These are phyloP conservation scores for Alternaria sp. DNA, from an alignment of 2,329 filamentous ascomycete genomes.

Conservation along the genomic window DNA sequence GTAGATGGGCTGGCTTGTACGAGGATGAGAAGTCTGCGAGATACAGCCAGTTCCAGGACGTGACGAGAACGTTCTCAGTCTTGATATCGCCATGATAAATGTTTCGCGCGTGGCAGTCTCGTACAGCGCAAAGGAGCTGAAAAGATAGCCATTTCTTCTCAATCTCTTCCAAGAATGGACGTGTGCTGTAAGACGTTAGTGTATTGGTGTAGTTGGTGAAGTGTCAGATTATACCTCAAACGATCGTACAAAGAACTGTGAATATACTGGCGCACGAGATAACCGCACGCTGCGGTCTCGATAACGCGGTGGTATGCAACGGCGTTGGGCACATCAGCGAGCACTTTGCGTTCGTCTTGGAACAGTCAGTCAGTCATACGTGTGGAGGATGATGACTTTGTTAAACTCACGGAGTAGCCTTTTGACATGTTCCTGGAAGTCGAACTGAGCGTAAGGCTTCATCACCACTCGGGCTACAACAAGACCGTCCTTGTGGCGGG, in stretches of 20 bases:
- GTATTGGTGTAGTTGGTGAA: background rate
- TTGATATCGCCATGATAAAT: slow-evolving; percentile 99
- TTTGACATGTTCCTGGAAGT: slow-evolving; percentile 78
- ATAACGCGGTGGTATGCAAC: slow-evolving; percentile 88
- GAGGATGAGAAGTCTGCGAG: slow-evolving; percentile 95
- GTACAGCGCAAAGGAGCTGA: slow-evolving; percentile 87
- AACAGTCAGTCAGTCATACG: slow-evolving; percentile 26
- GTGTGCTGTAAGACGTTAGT: slow-evolving; percentile 67
- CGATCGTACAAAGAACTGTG: slow-evolving; percentile 98
- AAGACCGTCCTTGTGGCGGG: slow-evolving; percentile 85
- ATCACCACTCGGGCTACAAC: slow-evolving; percentile 94
- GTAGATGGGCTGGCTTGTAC: slow-evolving; percentile 92
- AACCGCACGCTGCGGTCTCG: slow-evolving; percentile 90
- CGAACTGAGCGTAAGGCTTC: slow-evolving; percentile 85
- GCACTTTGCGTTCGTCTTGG: slow-evolving; percentile 76
- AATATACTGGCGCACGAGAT: slow-evolving; percentile 91
- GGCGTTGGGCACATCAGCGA: slow-evolving; percentile 88
- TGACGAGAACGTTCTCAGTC: slow-evolving; percentile 94
- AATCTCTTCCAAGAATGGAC: slow-evolving; percentile 94
- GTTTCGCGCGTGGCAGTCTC: slow-evolving; percentile 87
- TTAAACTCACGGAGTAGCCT: slow-evolving; percentile 71
- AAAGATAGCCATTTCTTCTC: slow-evolving; percentile 99
- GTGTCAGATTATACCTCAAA: slow-evolving; percentile 60
- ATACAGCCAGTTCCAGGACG: slow-evolving; percentile 99
- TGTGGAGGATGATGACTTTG: background rate